Base-by-base conservation (phyloP, 2,329 filamentous ascomycete species). In the Xylaria sp. region DNA sequence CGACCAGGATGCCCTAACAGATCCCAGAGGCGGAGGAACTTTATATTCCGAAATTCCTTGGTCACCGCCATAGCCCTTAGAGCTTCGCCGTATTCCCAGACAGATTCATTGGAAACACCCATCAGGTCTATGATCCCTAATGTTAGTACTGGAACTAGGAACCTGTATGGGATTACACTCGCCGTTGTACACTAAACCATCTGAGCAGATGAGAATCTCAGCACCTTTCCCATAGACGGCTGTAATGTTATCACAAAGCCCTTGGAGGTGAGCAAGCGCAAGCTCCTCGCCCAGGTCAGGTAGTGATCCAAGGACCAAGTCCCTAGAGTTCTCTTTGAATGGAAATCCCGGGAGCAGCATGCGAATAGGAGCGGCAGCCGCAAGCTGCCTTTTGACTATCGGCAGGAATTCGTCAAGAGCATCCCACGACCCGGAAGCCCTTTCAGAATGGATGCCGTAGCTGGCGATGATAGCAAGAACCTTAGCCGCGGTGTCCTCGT, bases 171-270 rank as follows among this genome's bases (percentile, higher is more conserved):
- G 24, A 27, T 27, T 27, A 27, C 24, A 27, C 30, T 27, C 64
- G 27, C 65, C 64, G 14, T 66, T 61, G 12, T 66, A 66, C 19
- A 66, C 64, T 17, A 66, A 45, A 17, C 64, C 64, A n/a, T 66
- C 64, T 4, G 64, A 66, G 32, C 57, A 66, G 9, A 66, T 57
- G 17, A 42, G 14, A 48, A 66, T 7, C 7, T 66, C 57, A 1
- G 58, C 64, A 14, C 64, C 58, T 1, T 48, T 56, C 24, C 56
- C 50, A 4, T 66, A 66, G 30, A 39, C 14, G 4, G 58, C 58
- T 17, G 58, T 39, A 8, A 66, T 62, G 19, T 62, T 61, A 36
- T 57, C 30, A 30, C 64, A 66, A 19, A 66, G 64, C 8, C 64
- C 51, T 53, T 66, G 64, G 12, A 66, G 19, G 42, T 56, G 64